Evolutionary conservation across 2,329 filamentous ascomycete genomes (phyloP), one percentile per base, ranked within the genome.

Genomic region (Chaetothyriales sp.): DNA sequence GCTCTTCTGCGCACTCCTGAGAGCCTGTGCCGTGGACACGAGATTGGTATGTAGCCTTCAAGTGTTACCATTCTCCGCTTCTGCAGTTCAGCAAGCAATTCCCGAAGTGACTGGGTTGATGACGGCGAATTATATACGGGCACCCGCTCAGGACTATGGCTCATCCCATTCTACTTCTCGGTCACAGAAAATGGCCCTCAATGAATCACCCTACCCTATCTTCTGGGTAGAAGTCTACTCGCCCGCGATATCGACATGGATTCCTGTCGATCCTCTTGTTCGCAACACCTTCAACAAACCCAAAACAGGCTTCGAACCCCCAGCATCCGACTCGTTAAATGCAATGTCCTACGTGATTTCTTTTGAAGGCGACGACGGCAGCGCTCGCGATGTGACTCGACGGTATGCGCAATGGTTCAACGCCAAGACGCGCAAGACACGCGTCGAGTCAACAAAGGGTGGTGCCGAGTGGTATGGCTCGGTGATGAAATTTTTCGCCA

Each of bases 181-280:
- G 2, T 44, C 50, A 15, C 52, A 55, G 40, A 53, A 55, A 43
- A 55, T 49, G 45, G 45, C 44, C 40, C 54, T 60, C 48, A 44
- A 53, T 43, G 86, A 90, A 62, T 89, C 88, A 0, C 67, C 78
- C 0, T 86, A 83, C 61, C 92, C 92, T 0, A 76, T 97, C 2
- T 97, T 89, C 64, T 98, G 92, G 92, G 83, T 95, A 0, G 92
- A 98, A 69, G 83, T 87, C 2, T 86, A 95, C 58, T 89, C 95
- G 57, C 74, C 81, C 50, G 85, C 85, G 0, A 80, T 88, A 57
- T 86, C 95, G 64, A 94, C 88, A 71, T 98, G 92, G 92, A 79
- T 95, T 51, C 78, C 88, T 0, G 80, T 92, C 40, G 92, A 98
- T 64, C 81, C 89, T 0, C 68, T 95, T 0, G 88, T 92, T 1